Base-by-base conservation (phyloP, 176 grass and related monocot genomes). In the Juncus inflexus region DNA sequence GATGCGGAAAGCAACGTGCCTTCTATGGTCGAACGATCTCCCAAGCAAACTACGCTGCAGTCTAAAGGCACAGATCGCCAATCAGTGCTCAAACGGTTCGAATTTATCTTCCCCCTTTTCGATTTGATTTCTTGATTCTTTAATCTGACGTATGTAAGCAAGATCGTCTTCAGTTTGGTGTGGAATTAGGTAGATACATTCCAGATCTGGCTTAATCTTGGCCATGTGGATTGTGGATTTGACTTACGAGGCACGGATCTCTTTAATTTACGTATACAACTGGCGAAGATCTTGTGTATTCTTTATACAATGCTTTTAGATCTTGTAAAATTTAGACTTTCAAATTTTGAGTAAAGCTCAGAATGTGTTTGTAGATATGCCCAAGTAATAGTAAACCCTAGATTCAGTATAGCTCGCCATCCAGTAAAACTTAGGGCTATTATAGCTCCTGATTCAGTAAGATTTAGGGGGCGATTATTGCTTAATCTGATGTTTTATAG, bases 11-110 rank as follows among this genome's bases (percentile, higher is more conserved):
- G 67, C 70, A 82, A 83, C 65, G 78, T 84, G 7, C 79, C 81
- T 0, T 57, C 69, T 0, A 55, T 65, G 3, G 19, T 68, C 4
- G 57, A 65, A 15, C 61, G 40, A 57, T 37, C 55, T 0, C 9
- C 8, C 72, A 96, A 90, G 81, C 84, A 82, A 40, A 45, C 69
- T 8, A n/a, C 70, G 14, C 64, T 64, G 41, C 42, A 9, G 2
- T 37, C 61, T 4, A 79, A 81, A 16, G 86, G 81, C 66, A 73
- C 79, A 15, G 91, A 96, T 55, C 81, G 91, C 37, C 87, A 86
- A 43, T 88, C 87, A 50, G 91, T 96, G 63, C 55, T 91, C 65
- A 84, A 75, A 55, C 78, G 81, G 81, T 84, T 45, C 3, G 47
- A n/a, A 2, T 15, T 42, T 16, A 12, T 28, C 19, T 36, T 53